Evolutionary conservation across 129 eudicot genomes (phyloP).

Genomic region (Tanacetum coccineum): DNA sequence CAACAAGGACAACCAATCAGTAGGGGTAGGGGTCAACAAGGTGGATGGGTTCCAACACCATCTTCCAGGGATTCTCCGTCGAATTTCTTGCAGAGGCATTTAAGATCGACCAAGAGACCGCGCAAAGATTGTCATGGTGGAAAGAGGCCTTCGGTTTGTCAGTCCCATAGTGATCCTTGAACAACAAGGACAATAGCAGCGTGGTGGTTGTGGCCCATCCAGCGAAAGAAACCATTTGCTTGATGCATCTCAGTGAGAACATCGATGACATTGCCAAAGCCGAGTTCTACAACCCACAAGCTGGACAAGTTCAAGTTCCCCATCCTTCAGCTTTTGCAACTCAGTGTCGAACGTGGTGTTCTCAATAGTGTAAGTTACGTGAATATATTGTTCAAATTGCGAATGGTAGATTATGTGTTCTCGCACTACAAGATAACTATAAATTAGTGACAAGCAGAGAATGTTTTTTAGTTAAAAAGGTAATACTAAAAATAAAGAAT

Average conservation of each 20-base stretch:
- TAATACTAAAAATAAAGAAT: too few relatives aligned
- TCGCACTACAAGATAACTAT: too few relatives aligned
- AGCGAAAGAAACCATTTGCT: slow-evolving; percentile 68
- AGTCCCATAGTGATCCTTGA: slow-evolving; percentile 25
- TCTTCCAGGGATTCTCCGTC: slow-evolving; percentile 41
- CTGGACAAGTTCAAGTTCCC: slow-evolving; percentile 50
- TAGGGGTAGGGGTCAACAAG: too few relatives aligned
- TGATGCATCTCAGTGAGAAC: slow-evolving; percentile 36
- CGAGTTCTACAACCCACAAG: too few relatives aligned
- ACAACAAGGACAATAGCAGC: slow-evolving; percentile 16
- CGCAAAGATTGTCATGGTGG: slow-evolving; percentile 43
- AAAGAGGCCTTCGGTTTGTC: slow-evolving; percentile 35
- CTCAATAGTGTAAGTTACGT: too few relatives aligned
- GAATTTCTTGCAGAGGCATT: slow-evolving; percentile 37
- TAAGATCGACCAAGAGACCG: slow-evolving; percentile 40
- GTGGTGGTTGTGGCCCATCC: background rate
- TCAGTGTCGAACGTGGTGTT: slow-evolving; percentile 22
- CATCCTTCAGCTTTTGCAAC: slow-evolving; percentile 39
- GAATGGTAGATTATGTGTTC: too few relatives aligned
- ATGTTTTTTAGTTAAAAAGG: too few relatives aligned
- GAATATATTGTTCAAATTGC: too few relatives aligned
- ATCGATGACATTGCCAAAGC: slow-evolving; percentile 38
- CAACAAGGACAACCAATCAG: too few relatives aligned
- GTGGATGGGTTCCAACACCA: slow-evolving; percentile 32
- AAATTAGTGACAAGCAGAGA: too few relatives aligned